A percentile compares a stretch with the other conserved stretches of the same genome.
Conservation (phyloP, 768 basidiomycete species). For the Termitomyces sp. region DNA sequence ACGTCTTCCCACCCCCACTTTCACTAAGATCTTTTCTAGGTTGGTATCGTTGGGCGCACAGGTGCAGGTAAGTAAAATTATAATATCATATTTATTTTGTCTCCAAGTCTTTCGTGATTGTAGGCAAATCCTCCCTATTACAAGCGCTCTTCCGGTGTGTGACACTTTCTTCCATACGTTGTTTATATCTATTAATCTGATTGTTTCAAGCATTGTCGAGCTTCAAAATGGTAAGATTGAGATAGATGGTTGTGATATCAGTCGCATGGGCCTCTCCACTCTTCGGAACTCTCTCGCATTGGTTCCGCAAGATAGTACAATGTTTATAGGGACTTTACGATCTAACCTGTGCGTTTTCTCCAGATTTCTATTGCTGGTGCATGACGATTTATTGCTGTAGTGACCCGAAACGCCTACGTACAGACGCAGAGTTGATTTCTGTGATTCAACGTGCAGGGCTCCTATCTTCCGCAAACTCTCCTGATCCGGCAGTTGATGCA, state of each 20-base stretch:
- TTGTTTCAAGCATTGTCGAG: conserved; percentile 49
- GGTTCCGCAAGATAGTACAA: conserved; percentile 62
- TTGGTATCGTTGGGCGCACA: conserved; percentile 46
- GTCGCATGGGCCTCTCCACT: conserved; percentile 48
- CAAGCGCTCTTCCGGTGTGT: conserved; percentile 53
- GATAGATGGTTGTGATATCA: conserved; percentile 54
- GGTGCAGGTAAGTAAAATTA: conserved; percentile 30
- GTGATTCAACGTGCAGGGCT: conserved; percentile 60
- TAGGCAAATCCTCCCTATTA: conserved; percentile 53
- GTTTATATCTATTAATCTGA: background rate
- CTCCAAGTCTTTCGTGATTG: background rate
- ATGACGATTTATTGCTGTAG: conserved; percentile 1
- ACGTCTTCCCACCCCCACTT: background rate
- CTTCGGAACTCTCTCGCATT: conserved; percentile 54
- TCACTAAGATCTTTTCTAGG: conserved; percentile 17
- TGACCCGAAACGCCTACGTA: conserved; percentile 33
- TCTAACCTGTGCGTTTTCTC: conserved; percentile 35
- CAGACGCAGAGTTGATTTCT: conserved; percentile 61
- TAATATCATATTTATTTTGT: background rate
- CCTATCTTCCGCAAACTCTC: conserved; percentile 42
- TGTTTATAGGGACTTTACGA: conserved; percentile 50
- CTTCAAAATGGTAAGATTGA: conserved; percentile 51
- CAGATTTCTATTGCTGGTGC: background rate
- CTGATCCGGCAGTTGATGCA: conserved; percentile 42
- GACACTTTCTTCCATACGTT: background rate